Conservation (phyloP, 2,329 filamentous ascomycete genomes). For the Cercospora sojina region DNA sequence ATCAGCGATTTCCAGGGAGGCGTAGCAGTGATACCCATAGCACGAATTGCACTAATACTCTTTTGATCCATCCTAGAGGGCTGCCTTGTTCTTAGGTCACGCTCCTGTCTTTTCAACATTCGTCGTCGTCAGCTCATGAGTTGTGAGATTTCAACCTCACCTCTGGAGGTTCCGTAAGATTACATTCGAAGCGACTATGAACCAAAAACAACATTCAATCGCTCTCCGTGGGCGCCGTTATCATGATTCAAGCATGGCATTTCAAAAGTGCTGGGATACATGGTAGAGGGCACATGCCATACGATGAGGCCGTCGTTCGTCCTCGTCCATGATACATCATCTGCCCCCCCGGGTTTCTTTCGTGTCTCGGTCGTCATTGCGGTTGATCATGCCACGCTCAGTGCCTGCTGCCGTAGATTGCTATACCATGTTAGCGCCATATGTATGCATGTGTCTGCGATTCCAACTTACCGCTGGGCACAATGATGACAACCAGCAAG, state of each 20-base stretch:
- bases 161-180: conserved; percentile 15
- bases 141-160: background rate
- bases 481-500: conserved; percentile 88
- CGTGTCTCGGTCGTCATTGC: conserved; percentile 14
- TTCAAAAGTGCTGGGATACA: conserved; percentile 10
- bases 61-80: conserved; percentile 5
- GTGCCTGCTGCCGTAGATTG: conserved; percentile 28
- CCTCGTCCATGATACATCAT: conserved; percentile 15
- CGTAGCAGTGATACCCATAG: conserved; percentile 29
- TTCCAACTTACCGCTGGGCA: conserved; percentile 70
- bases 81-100: background rate
- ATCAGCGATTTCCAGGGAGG: background rate
- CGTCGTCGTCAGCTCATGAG: background rate
- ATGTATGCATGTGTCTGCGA: background rate
- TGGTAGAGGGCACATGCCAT: conserved; percentile 1
- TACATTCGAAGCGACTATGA: conserved; percentile 22
- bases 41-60: conserved; percentile 14
- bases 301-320: background rate
- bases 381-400: background rate
- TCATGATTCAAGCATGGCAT: conserved; percentile 19
- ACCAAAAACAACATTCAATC: conserved; percentile 20
- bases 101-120: background rate
- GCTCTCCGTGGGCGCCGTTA: conserved; percentile 28
- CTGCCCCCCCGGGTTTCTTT: conserved; percentile 15
- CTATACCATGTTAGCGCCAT: conserved; percentile 18